Conservation (phyloP, 192 early-diverging fungal species). For the Podochytrium sp. region DNA sequence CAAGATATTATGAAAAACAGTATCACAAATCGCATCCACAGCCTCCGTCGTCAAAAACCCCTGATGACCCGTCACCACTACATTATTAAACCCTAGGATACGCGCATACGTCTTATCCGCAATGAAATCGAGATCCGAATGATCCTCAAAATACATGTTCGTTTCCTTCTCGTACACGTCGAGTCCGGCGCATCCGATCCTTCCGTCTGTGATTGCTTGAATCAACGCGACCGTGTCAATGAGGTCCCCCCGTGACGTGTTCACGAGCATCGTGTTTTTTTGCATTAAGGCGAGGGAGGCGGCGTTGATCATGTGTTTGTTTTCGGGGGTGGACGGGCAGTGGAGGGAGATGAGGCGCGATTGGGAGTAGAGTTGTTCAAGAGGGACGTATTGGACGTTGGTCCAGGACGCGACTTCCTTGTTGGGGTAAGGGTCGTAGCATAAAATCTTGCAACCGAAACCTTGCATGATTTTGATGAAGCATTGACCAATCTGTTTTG, state of each 20-base stretch:
- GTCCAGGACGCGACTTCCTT: conserved; percentile 28
- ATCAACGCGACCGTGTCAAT: conserved; percentile 45
- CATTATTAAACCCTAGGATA: conserved; percentile 48
- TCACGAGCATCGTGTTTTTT: conserved; percentile 46
- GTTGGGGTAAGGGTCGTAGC: conserved; percentile 46
- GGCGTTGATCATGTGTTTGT: conserved; percentile 44
- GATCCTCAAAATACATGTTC: conserved; percentile 44
- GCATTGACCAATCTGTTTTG: conserved; percentile 50
- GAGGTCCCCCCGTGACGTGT: conserved; percentile 48
- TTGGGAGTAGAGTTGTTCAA: conserved; percentile 40
- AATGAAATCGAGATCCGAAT: conserved; percentile 23
- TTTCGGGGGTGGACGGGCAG: conserved; percentile 42
- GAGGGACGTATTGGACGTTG: conserved; percentile 33
- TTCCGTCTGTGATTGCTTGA: conserved; percentile 42
- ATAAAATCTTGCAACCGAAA: conserved; percentile 48
- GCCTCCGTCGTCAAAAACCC: conserved; percentile 55
- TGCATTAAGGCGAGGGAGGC: conserved; percentile 43
- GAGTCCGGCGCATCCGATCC: conserved; percentile 45
- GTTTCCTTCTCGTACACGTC: conserved; percentile 55
- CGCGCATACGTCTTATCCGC: conserved; percentile 47
- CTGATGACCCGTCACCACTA: conserved; percentile 52
- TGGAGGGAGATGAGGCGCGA: conserved; percentile 51
- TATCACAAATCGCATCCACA: conserved; percentile 34
- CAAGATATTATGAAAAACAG: conserved; percentile 38
- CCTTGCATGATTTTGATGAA: conserved; percentile 50